Percentiles rank a stretch among this genome's conserved stretches.
phyloP scores from a whole-genome alignment of 768 basidiomycete species.

The Boletus rubroflammeus region DNA sequence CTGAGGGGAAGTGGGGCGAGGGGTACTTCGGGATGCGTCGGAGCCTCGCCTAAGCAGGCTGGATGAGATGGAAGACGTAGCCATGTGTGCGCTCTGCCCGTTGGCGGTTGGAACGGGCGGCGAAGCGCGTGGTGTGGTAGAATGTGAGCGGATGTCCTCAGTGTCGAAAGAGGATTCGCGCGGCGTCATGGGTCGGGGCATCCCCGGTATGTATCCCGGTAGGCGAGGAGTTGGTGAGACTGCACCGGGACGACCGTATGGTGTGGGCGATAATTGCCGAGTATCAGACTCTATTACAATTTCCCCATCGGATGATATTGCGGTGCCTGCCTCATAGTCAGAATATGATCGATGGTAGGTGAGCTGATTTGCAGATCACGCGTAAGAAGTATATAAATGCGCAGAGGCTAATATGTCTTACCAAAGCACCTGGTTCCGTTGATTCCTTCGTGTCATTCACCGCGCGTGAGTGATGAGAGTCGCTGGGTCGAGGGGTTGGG shows the following conservation, averaged over 20 bases:
- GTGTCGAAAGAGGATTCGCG: slow-evolving; percentile 59
- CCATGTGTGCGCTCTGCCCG: slow-evolving; percentile 33
- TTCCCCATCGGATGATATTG: slow-evolving; percentile 64
- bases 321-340: slow-evolving; percentile 62
- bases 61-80: slow-evolving; percentile 36
- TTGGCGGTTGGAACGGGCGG: slow-evolving; percentile 49
- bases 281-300: slow-evolving; percentile 45
- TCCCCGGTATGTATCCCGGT: slow-evolving; percentile 86
- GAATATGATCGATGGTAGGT: slow-evolving; percentile 34
- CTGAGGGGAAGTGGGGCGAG: slow-evolving; percentile 47
- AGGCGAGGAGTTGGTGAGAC: slow-evolving; percentile 51
- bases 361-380: slow-evolving; percentile 12
- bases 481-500: slow-evolving; percentile 40
- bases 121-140: slow-evolving; percentile 72
- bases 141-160: slow-evolving; percentile 71
- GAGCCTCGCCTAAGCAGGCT: slow-evolving; percentile 52
- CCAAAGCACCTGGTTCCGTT: slow-evolving; percentile 19
- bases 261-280: slow-evolving; percentile 58
- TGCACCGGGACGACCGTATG: slow-evolving; percentile 47
- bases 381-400: slow-evolving; percentile 20
- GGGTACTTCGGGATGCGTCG: slow-evolving; percentile 47
- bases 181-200: slow-evolving; percentile 91
- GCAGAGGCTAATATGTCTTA: slow-evolving; percentile 16
- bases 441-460: slow-evolving; percentile 18
- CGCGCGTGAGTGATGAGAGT: slow-evolving; percentile 24